Conservation (phyloP, 495 filamentous ascomycete genomes). For the Tuber melanosporum region DNA sequence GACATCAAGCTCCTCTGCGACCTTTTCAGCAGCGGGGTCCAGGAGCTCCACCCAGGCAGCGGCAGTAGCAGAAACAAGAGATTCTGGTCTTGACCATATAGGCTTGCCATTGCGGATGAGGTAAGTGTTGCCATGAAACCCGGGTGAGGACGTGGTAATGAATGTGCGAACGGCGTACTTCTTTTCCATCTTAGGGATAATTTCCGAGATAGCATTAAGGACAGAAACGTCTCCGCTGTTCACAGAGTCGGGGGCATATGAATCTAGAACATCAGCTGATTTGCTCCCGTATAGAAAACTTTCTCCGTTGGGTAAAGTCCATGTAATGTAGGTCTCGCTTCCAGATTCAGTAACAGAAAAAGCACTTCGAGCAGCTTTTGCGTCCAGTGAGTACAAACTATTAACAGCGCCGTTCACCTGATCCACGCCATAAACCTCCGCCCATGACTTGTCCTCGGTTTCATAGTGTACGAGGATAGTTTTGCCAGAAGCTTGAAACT, state of each 20-base stretch:
- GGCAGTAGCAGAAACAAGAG: constrained; percentile 64
- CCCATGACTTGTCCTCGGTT: constrained; percentile 64
- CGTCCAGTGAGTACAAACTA: constrained; percentile 65
- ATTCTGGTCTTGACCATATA: constrained; percentile 76
- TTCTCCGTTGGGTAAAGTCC: constrained; percentile 34
- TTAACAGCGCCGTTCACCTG: constrained; percentile 56
- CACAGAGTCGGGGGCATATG: constrained; percentile 37
- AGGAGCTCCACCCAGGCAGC: constrained; percentile 70
- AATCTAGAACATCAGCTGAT: constrained; percentile 17
- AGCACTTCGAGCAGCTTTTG: constrained; percentile 60
- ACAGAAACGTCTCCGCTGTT: constrained; percentile 42
- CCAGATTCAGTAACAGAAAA: constrained; percentile 72
- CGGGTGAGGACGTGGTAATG: constrained; percentile 52
- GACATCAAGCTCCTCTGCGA: constrained; percentile 72
- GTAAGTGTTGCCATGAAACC: constrained; percentile 64
- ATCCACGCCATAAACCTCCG: constrained; percentile 79
- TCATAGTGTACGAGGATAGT: constrained; percentile 80
- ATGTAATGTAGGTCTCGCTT: constrained; percentile 79
- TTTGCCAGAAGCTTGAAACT: constrained; percentile 67
- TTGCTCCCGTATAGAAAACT: constrained; percentile 25
- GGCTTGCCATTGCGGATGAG: constrained; percentile 73
- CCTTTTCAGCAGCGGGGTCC: constrained; percentile 57
- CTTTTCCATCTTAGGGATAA: constrained; percentile 58
- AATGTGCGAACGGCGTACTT: constrained; percentile 73
- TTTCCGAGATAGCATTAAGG: constrained; percentile 71